Conservation (phyloP, 176 grass and related monocot genomes). For the Oryza australiensis region DNA sequence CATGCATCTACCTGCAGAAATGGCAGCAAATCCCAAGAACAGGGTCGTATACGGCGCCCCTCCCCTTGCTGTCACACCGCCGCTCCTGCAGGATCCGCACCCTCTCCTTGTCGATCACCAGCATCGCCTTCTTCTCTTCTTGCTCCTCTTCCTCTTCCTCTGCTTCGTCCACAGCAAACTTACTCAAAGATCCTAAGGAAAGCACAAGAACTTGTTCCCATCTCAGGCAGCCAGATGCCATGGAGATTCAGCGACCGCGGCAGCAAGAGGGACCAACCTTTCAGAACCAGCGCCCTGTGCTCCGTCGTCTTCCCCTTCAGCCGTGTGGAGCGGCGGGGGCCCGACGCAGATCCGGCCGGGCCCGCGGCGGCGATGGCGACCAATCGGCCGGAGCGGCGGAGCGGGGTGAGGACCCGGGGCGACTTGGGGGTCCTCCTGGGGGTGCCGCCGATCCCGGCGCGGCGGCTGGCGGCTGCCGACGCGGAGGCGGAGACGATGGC, state of each 20-base stretch:
- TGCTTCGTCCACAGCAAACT: not conserved
- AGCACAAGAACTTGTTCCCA: conserved; percentile 17
- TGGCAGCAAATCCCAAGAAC: conserved; percentile 89
- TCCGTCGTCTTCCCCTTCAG: conserved; percentile 18
- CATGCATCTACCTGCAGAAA: conserved; percentile 62
- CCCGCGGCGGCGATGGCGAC: not conserved
- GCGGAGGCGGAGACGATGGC: conserved; percentile 45
- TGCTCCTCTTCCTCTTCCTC: not conserved
- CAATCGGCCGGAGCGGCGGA: conserved; percentile 67
- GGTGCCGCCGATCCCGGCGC: conserved; percentile 26
- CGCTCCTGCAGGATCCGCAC: conserved; percentile 48
- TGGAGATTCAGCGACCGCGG: not conserved
- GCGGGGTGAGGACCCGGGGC: conserved; percentile 47
- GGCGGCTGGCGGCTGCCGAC: conserved; percentile 21
- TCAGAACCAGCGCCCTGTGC: conserved; percentile 27
- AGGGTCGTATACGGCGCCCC: conserved; percentile 73
- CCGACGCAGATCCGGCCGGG: conserved; percentile 13
- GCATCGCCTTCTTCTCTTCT: conserved; percentile 11
- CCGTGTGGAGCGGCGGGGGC: conserved; percentile 27
- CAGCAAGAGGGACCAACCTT: conserved; percentile 18
- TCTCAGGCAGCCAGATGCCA: not conserved
- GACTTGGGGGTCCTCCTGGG: conserved; percentile 34
- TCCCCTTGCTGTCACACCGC: conserved; percentile 61
- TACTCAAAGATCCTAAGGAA: conserved; percentile 9
- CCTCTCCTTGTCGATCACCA: conserved; percentile 45